Conservation (phyloP, 176 grass and related monocot species). For the Cenchrus purpureus region DNA sequence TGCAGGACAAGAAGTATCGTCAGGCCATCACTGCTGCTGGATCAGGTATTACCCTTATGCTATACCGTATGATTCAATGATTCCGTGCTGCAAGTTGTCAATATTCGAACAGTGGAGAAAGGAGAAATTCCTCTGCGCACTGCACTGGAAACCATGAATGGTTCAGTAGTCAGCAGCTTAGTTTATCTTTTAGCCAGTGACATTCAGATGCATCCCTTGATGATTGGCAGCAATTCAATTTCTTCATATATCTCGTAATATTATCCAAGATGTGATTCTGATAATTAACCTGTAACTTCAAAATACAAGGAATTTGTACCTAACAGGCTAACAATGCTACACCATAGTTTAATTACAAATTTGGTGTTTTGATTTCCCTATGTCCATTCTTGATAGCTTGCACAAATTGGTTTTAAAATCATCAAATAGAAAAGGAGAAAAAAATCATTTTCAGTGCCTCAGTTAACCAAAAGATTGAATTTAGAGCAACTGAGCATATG, state of each 20-base stretch:
- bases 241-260: not conserved
- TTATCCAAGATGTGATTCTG: conserved; percentile 9
- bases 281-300: not conserved
- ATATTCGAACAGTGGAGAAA: not conserved
- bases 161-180: not conserved
- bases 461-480: not conserved
- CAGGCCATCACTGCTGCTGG: conserved; percentile 91
- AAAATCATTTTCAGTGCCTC: not conserved
- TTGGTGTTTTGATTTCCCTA: not conserved
- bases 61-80: not conserved
- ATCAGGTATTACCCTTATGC: conserved; percentile 56
- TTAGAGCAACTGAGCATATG: not conserved
- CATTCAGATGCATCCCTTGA: not conserved
- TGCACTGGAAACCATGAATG: not conserved
- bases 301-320: not conserved
- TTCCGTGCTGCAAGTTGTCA: not conserved
- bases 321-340: not conserved
- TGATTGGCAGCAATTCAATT: not conserved
- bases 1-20: conserved; percentile 96
- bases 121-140: not conserved
- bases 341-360: not conserved
- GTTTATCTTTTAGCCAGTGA: not conserved
- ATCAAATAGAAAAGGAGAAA: not conserved
- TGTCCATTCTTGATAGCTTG: not conserved
- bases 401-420: not conserved